phyloP scores from a whole-genome alignment of 2,329 filamentous ascomycete species.

The Trichoderma oligosporum region DNA sequence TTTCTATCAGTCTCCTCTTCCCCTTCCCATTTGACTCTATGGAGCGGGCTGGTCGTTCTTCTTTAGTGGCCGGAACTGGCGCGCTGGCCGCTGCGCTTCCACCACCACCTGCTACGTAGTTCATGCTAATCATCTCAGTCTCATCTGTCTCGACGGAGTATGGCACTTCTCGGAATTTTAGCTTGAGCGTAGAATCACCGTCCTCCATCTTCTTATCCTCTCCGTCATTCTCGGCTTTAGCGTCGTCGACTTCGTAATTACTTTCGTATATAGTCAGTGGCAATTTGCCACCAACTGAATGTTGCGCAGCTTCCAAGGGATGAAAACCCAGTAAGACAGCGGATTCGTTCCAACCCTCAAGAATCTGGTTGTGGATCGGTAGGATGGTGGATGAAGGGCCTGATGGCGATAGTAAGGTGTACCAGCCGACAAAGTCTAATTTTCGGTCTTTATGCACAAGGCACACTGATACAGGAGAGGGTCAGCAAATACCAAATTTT shows the following conservation, averaged over 20 bases:
- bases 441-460: constrained; percentile 80
- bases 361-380: constrained; percentile 73
- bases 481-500: no score
- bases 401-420: constrained; percentile 67
- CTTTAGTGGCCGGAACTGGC: constrained; percentile 47
- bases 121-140: constrained; percentile 96
- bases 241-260: constrained; percentile 67
- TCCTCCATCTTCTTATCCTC: constrained; percentile 74
- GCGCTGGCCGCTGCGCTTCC: constrained; percentile 70
- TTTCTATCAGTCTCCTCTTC: constrained; percentile 43
- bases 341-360: constrained; percentile 74
- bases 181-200: constrained; percentile 50
- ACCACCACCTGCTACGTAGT: constrained; percentile 82
- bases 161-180: constrained; percentile 77
- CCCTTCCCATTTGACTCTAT: constrained; percentile 51
- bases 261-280: constrained; percentile 91
- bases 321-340: constrained; percentile 88
- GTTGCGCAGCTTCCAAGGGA: constrained; percentile 53
- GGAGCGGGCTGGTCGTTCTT: constrained; percentile 41
- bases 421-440: constrained; percentile 89
- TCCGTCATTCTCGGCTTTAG: constrained; percentile 44
- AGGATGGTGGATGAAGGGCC: constrained; percentile 69
- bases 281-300: constrained; percentile 69
- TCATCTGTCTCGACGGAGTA: constrained; percentile 92
- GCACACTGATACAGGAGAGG: constrained; percentile 58